Evolutionary conservation across 2,329 filamentous ascomycete genomes (phyloP), one percentile per base, ranked within the genome.

Genomic region (Reticulascus tulasneorum): DNA sequence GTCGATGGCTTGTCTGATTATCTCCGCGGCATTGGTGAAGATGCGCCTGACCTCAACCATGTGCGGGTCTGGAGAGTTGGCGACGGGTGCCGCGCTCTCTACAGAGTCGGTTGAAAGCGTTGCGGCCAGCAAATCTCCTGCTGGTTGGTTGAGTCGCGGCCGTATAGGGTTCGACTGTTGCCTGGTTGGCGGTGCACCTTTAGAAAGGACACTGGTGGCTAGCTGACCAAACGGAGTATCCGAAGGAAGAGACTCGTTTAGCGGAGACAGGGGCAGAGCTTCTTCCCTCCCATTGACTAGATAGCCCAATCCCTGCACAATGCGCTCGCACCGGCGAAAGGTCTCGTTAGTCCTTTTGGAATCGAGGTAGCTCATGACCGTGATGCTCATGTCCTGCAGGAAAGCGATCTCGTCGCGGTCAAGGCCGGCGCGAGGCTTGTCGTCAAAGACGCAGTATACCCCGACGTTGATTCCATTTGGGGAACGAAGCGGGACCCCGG

Each of bases 1-100:
- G 11, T 64, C 60, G 5, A 71, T 49, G 0, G 64, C 60, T 20
- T 68, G 54, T 2, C 62, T 49, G 7, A 73, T 54, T 3, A 71
- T 53, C 16, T 60, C 60, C 10, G 68, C 63, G 9, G 69, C 70
- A 16, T 63, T 66, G 0, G 60, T 59, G 30, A 70, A 68, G 3
- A 69, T 47, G 6, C 50, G 37, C 23, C 38, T 33, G 6, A 42
- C 32, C 13, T 38, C 44, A 11, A 24, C 35, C 24, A 44, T 15
- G 15, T 37, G 44, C 5, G 44, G 44, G 15, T 46, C 44, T 5
- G 44, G 44, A n/a, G n/a, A n/a, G n/a, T n/a, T n/a, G n/a, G n/a
- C n/a, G n/a, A n/a, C n/a, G 7, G 35, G 35, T 3, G 38, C 39
- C 8, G 37, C 35, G 13, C 30, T 44, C 19, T 36, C 40, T 5